These are phyloP conservation scores for Arachnomyces sp. DNA, from an alignment of 2,329 filamentous ascomycete species.

Conservation along the genomic window DNA sequence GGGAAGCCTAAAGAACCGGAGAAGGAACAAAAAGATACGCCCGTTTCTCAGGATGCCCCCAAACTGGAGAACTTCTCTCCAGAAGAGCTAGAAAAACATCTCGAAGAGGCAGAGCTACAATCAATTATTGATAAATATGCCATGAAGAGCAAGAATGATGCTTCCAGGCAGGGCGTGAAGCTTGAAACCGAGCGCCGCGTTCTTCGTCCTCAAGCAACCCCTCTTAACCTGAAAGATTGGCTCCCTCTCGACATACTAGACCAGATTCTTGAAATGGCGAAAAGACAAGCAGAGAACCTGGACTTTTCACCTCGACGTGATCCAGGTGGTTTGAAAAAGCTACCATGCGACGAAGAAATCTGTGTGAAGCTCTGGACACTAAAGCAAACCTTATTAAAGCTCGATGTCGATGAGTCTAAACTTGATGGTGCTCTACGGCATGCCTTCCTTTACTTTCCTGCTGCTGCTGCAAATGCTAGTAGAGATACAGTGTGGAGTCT, in stretches of 20 bases:
- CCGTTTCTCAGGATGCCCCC: slow-evolving; percentile 14
- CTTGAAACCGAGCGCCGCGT: slow-evolving; percentile 80
- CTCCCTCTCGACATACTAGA: slow-evolving; percentile 70
- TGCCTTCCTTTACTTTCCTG: slow-evolving; percentile 58
- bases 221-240: slow-evolving; percentile 66
- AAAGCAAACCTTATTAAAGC: slow-evolving; percentile 59
- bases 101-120: slow-evolving; percentile 87
- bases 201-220: slow-evolving; percentile 68
- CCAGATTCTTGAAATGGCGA: slow-evolving; percentile 59
- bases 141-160: slow-evolving; percentile 69
- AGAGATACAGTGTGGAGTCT: slow-evolving; percentile 74
- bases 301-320: slow-evolving; percentile 22
- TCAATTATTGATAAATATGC: slow-evolving; percentile 76
- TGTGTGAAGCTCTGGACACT: slow-evolving; percentile 77
- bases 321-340: slow-evolving; percentile 25
- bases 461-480: slow-evolving; percentile 42
- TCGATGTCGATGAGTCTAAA: slow-evolving; percentile 59
- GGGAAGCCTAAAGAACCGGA: slow-evolving; percentile 16
- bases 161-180: slow-evolving; percentile 63
- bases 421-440: slow-evolving; percentile 58
- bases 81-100: slow-evolving; percentile 80
- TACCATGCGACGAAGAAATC: slow-evolving; percentile 64
- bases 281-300: slow-evolving; percentile 30
- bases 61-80: slow-evolving; percentile 56
- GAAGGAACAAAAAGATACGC: slow-evolving; percentile 11